Percentiles rank a stretch among this genome's conserved stretches.
Evolutionary conservation across 2,329 filamentous ascomycete species (phyloP).

Genomic region (Aspergillus eucalypticola): DNA sequence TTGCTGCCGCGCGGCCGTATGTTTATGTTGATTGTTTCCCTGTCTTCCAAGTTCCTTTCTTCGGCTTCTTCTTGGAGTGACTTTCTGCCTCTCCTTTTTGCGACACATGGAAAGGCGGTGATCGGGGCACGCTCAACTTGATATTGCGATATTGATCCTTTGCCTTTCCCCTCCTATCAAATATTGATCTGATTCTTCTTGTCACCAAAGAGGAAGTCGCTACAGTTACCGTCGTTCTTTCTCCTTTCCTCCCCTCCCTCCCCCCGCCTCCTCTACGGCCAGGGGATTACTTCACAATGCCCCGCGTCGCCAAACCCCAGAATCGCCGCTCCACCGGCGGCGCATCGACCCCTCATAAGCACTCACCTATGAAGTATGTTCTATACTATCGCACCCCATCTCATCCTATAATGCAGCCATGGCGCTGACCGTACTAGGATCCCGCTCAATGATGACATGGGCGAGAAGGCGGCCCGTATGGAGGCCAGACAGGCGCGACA

Average conservation of each 20-base stretch:
- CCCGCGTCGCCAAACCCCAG: conserved; percentile 55
- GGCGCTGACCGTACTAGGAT: conserved; percentile 60
- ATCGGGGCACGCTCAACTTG: background rate
- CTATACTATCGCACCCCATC: background rate
- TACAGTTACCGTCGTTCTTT: too few species aligned
- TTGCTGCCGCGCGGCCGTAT: conserved; percentile 31
- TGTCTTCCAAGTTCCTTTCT: background rate
- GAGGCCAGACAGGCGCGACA: conserved; percentile 86
- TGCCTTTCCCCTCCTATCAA: too few species aligned
- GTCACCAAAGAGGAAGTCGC: too few species aligned
- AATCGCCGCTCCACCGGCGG: conserved; percentile 50
- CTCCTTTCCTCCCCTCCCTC: background rate
- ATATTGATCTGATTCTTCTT: too few species aligned
- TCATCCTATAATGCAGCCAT: background rate
- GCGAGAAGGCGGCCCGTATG: conserved; percentile 84
- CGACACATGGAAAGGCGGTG: background rate
- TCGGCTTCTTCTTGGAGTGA: background rate
- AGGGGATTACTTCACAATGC: conserved; percentile 46
- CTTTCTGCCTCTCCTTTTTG: background rate
- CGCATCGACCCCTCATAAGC: conserved; percentile 53
- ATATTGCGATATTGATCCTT: background rate
- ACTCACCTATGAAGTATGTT: conserved; percentile 52
- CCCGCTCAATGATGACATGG: conserved; percentile 90
- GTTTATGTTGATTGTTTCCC: conserved; percentile 40
- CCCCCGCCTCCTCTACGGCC: background rate